Conservation (phyloP, 2,329 filamentous ascomycete species). For the Thielaviopsis punctulata region DNA sequence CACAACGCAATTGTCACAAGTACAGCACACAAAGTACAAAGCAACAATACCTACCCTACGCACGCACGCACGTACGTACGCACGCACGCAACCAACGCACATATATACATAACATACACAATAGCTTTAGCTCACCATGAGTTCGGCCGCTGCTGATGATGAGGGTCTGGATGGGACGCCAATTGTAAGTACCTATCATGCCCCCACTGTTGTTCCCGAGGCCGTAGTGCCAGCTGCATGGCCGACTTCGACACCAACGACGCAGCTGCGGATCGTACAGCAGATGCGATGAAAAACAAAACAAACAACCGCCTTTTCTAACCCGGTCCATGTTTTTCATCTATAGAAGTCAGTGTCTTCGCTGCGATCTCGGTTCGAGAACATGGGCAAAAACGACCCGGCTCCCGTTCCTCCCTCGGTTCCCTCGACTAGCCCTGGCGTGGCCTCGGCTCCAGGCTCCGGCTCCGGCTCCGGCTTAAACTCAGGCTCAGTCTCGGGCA, state of each 20-base stretch:
- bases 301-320: constrained; percentile 31
- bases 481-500: no score
- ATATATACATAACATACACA: background rate
- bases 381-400: constrained; percentile 38
- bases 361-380: constrained; percentile 65
- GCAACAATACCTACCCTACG: no score
- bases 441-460: background rate
- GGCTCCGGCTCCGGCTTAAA: background rate
- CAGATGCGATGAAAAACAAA: no score
- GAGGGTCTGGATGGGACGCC: constrained; percentile 60
- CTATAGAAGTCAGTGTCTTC: constrained; percentile 64
- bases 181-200: constrained; percentile 36
- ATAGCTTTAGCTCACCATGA: constrained; percentile 9
- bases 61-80: no score
- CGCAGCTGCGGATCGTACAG: no score
- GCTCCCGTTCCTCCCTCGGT: constrained; percentile 19
- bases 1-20: background rate
- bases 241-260: background rate
- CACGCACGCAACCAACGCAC: no score
- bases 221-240: background rate
- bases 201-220: background rate
- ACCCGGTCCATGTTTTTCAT: background rate
- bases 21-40: no score
- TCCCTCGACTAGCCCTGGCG: constrained; percentile 21
- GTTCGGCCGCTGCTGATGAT: constrained; percentile 15